Conservation (phyloP, 163 green algal genomes). For the Prototheca wickerhamii region DNA sequence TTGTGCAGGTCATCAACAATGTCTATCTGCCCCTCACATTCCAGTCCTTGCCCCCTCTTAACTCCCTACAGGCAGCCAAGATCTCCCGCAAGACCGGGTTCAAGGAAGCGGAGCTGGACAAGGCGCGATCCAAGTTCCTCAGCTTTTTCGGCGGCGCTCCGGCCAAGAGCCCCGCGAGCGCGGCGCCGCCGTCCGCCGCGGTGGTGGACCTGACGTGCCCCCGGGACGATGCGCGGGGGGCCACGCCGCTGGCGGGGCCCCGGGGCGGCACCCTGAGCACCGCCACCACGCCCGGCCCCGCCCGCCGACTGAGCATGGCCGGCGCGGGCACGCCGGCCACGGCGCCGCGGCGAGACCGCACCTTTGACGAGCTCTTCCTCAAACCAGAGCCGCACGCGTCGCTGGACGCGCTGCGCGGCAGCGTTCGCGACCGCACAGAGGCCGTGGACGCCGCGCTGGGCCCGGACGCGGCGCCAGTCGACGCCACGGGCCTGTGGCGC, state of each 20-base stretch:
- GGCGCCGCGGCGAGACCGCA: neutral
- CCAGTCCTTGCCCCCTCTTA: neutral
- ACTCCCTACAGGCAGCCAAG: conserved; percentile 7
- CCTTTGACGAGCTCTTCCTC: conserved; percentile 1
- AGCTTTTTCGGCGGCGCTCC: conserved; percentile 1
- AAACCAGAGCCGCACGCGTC: neutral
- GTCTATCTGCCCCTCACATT: neutral
- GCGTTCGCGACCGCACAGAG: neutral
- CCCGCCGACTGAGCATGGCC: neutral
- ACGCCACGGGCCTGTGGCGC: neutral
- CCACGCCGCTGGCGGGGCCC: no score
- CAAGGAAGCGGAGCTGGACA: conserved; percentile 15
- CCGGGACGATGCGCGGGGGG: neutral
- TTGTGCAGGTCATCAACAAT: no score
- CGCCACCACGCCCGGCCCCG: neutral
- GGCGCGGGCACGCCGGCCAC: neutral
- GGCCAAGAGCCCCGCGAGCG: no score
- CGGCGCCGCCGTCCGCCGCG: no score
- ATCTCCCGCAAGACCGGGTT: conserved; percentile 24
- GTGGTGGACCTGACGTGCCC: neutral
- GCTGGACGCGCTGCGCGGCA: neutral
- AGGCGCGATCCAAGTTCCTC: conserved; percentile 16
- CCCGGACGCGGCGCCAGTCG: neutral
- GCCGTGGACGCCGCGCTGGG: neutral
- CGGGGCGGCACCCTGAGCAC: neutral